Evolutionary conservation across 805 yeast genomes (phyloP), one percentile per base, ranked within the genome.

Genomic region (Komagataella mondaviorum): DNA sequence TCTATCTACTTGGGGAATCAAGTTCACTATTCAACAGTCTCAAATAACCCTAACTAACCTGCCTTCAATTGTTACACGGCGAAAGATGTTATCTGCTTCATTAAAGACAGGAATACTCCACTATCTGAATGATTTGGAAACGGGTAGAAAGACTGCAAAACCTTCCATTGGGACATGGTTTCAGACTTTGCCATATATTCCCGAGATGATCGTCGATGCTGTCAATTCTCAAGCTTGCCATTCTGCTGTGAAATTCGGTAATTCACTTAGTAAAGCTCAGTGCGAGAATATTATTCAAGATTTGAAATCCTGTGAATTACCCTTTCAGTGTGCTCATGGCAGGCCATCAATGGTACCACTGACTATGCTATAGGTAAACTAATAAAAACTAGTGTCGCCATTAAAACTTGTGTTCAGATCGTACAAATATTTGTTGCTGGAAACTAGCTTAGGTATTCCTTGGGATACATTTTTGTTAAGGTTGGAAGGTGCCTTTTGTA

Each of bases 291-390:
- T 86, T 20, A 57, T 87, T 0, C 39, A 48, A 1, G 54, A 64
- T 1, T 67, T 88, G 24, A 55, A 69, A 0, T 20, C 51, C 3
- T 86, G 95, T 58, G 57, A 65, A 12, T 63, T 71, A 17, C 95
- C 96, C 0, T 83, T 85, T 56, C 80, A 76, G 51, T 88, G 96
- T 69, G 96, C 96, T 0, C 96, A 88, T 62, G 95, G 95, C 0
- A 65, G 96, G 52, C 95, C 95, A 0, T 76, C 88, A 0, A 61
- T 83, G 10, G 73, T 79, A 1, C 89, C 90, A 0, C 53, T 79
- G 6, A 20, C 46, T 44, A 30, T 30, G 39, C 39, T 30, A 30
- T 30, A 30, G 39, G n/a, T 30, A 8, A 30, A 30, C 39, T 30
- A 30, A 30, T 30, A 30, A 30, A 30, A 30, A 10, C 39, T 30